phyloP scores from a whole-genome alignment of 108 stramenopile genomes.

The Cyclotella cryptica region DNA sequence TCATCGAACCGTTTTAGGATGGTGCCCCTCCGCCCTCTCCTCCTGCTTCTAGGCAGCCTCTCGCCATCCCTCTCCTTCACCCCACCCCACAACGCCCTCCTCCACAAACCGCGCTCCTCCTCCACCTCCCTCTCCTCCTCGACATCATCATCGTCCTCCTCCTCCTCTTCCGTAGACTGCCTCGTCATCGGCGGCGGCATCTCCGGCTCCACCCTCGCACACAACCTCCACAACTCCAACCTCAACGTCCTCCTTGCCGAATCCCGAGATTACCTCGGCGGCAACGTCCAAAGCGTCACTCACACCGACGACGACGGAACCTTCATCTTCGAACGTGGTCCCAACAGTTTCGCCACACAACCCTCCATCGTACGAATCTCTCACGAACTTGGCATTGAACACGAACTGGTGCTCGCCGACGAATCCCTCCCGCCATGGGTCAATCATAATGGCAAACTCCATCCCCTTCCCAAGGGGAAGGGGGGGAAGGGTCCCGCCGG shows the following conservation, averaged over 20 bases:
- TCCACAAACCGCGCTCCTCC: neutral
- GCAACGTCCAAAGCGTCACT: conserved; percentile 86
- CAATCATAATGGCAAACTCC: conserved; percentile 86
- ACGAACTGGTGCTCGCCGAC: conserved; percentile 93
- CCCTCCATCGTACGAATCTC: conserved; percentile 89
- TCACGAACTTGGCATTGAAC: conserved; percentile 88
- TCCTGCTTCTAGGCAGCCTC: conserved; percentile 11
- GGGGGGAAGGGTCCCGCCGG: conserved; percentile 86
- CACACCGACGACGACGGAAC: conserved; percentile 70
- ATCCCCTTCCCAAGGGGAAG: conserved; percentile 91
- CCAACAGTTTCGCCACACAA: conserved; percentile 93
- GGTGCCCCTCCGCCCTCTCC: neutral
- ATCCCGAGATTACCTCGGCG: conserved; percentile 86
- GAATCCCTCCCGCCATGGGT: conserved; percentile 89
- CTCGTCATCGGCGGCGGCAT: conserved; percentile 93
- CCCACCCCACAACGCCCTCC: neutral
- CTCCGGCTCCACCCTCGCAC: conserved; percentile 89
- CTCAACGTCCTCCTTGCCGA: conserved; percentile 83
- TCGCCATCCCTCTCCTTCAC: conserved; percentile 1
- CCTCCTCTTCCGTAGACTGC: conserved; percentile 61
- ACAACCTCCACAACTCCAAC: conserved; percentile 76
- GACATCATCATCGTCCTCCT: neutral
- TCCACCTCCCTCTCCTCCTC: conserved; percentile 37
- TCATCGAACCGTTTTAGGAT: too few species aligned
- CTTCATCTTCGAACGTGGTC: conserved; percentile 97